phyloP scores from a whole-genome alignment of 2,329 filamentous ascomycete genomes.

The Paracamarosporium sp. region DNA sequence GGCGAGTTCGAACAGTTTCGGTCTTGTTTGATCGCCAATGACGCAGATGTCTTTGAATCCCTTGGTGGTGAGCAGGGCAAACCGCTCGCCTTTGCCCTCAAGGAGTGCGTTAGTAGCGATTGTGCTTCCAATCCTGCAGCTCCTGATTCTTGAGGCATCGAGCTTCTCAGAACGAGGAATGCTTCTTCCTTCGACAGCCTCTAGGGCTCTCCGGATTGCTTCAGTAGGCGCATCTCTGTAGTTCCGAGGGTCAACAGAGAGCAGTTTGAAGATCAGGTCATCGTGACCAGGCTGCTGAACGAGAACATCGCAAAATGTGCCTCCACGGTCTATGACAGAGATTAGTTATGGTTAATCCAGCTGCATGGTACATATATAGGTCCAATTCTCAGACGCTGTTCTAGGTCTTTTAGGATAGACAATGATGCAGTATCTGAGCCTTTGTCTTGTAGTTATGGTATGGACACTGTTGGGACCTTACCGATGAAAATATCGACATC shows the following conservation, averaged over 20 bases:
- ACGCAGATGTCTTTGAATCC: slow-evolving; percentile 38
- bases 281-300: slow-evolving; percentile 28
- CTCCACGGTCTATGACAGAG: slow-evolving; percentile 24
- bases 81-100: slow-evolving; percentile 36
- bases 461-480: no score
- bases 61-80: slow-evolving; percentile 34
- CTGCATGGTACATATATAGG: no score
- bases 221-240: slow-evolving; percentile 40
- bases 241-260: slow-evolving; percentile 36
- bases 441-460: no score
- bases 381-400: no score
- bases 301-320: slow-evolving; percentile 27
- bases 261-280: slow-evolving; percentile 36
- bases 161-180: slow-evolving; percentile 10
- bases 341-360: no score
- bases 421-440: no score
- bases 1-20: slow-evolving; percentile 34
- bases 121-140: slow-evolving; percentile 37
- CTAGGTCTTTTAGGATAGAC: no score
- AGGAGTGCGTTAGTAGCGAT: slow-evolving; percentile 41
- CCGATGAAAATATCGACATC: not conserved
- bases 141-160: slow-evolving; percentile 11
- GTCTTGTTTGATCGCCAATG: slow-evolving; percentile 42
- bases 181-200: slow-evolving; percentile 20
- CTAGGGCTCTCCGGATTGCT: slow-evolving; percentile 32